These are phyloP conservation scores for Phaeosphaeriaceae sp. DNA, from an alignment of 2,329 filamentous ascomycete species.

Conservation along the genomic window DNA sequence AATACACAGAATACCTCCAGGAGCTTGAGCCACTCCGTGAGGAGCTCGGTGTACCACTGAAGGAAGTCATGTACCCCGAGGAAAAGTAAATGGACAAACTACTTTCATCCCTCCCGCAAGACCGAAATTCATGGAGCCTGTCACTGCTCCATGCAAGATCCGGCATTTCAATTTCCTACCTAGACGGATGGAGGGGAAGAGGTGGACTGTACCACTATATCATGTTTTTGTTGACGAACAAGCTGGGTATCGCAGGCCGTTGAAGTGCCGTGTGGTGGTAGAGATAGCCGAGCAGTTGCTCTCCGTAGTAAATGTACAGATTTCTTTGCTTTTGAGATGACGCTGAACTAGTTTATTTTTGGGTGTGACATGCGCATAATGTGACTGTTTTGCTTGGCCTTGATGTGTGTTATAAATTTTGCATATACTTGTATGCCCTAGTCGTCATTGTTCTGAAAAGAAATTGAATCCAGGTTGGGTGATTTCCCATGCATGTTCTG, in stretches of 20 bases:
- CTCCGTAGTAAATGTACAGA: constrained; percentile 41
- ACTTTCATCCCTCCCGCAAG: constrained; percentile 16
- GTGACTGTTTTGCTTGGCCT: too few relatives aligned
- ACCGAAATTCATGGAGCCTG: constrained; percentile 21
- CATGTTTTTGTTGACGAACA: constrained; percentile 26
- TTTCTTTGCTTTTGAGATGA: constrained; percentile 11
- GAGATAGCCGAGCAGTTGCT: constrained; percentile 27
- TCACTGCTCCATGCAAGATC: constrained; percentile 27
- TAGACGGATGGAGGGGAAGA: constrained; percentile 28
- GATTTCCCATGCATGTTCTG: too few relatives aligned
- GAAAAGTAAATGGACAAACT: constrained; percentile 35
- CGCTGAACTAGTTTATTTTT: neutral
- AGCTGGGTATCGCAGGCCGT: constrained; percentile 14
- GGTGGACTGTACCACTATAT: constrained; percentile 36
- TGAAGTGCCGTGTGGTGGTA: constrained; percentile 11
- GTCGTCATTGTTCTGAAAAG: too few relatives aligned
- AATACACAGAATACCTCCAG: constrained; percentile 95
- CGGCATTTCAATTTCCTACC: constrained; percentile 26
- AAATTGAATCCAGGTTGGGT: too few relatives aligned
- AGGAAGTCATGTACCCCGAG: constrained; percentile 88
- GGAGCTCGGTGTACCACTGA: constrained; percentile 89
- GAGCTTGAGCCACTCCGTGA: constrained; percentile 92
- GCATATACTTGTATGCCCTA: too few relatives aligned
- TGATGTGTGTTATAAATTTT: neutral
- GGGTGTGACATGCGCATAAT: neutral